Base-by-base conservation (phyloP, 2,329 filamentous ascomycete genomes). In the Xenosphaeropsis pyriputrescens region DNA sequence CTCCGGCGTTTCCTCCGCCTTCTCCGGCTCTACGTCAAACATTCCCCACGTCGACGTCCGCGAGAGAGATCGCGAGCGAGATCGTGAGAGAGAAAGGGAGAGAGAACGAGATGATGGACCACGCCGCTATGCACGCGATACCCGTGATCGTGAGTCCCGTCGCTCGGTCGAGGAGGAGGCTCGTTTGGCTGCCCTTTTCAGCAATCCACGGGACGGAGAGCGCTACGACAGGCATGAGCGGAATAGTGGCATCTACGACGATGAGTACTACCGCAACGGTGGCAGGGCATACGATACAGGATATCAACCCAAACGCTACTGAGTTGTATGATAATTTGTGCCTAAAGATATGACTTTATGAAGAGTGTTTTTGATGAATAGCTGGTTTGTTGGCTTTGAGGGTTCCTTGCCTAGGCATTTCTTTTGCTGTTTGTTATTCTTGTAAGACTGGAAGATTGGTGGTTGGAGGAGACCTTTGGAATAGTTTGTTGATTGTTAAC, bases 141-240 rank as follows among this genome's bases (percentile, higher is more conserved):
- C 26, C 9, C 22, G 22, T 5, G 22, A 15, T 5, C n/a, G 14
- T 7, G 35, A 36, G 6, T 14, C 26, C 6, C n/a, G 35, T 7
- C 19, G 35, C 6, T 26, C 18, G 6, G 22, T 16, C 3, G 18
- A 36, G 22, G 35, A 36, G 17, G 35, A 36, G 6, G 18, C 35
- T 8, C 19, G 35, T n/a, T n/a, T 36, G 9, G 8, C 18, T 29
- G 18, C 17, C 14, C 2, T 29, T 9, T n/a, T 30, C 13, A 36
- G 22, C 18, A 36, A 14, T 36, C 35, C 35, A 8, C 19, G 35
- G 35, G 35, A 36, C 15, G 35, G 17, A 18, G 35, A 36, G 13
- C 13, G 35, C n/a, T 36, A 22, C 9, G 35, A 36, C 26, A 30
- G 22, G 26, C 12, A 14, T 14, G 18, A 16, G 17, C 17, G 14